phyloP scores from a whole-genome alignment of 1,284 basidiomycete species.

The Sphaerobolus stellatus region DNA sequence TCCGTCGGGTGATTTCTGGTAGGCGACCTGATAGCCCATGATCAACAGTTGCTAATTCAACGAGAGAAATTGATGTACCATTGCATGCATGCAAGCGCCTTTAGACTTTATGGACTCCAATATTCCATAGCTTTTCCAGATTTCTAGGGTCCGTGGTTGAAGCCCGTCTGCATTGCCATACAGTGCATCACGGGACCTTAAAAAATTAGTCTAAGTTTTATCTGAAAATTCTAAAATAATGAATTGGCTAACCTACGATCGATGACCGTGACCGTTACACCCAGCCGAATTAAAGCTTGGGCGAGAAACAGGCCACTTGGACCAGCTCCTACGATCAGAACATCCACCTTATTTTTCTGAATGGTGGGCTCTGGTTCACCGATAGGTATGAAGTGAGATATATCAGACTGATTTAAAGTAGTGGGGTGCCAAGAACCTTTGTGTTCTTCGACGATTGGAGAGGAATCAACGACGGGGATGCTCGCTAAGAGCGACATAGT shows the following conservation, averaged over 20 bases:
- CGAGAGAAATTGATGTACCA: not conserved
- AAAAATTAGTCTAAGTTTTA: not conserved
- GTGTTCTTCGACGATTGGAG: too few relatives aligned
- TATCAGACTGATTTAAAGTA: too few relatives aligned
- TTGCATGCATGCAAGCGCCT: slow-evolving; percentile 4
- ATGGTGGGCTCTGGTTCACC: too few relatives aligned
- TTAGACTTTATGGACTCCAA: slow-evolving; percentile 10
- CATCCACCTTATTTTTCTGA: slow-evolving; percentile 25
- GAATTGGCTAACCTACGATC: slow-evolving; percentile 21
- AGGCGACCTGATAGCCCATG: not conserved
- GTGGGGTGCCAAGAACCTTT: too few relatives aligned
- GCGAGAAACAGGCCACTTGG: slow-evolving; percentile 27
- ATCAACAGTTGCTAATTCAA: not conserved
- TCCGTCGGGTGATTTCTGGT: not conserved
- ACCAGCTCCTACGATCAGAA: slow-evolving; percentile 27
- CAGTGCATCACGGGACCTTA: slow-evolving; percentile 14
- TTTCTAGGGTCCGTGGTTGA: slow-evolving; percentile 31
- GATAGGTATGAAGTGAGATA: too few relatives aligned
- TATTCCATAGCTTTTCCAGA: slow-evolving; percentile 28
- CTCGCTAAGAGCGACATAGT: too few relatives aligned
- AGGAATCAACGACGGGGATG: too few relatives aligned
- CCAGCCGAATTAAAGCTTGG: slow-evolving; percentile 22
- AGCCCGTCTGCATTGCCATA: slow-evolving; percentile 35
- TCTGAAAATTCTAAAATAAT: not conserved
- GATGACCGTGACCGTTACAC: slow-evolving; percentile 23